Percentiles rank a stretch among this genome's conserved stretches.
phyloP scores from a whole-genome alignment of 768 basidiomycete genomes.

The Neoboletus brunneissimus region DNA sequence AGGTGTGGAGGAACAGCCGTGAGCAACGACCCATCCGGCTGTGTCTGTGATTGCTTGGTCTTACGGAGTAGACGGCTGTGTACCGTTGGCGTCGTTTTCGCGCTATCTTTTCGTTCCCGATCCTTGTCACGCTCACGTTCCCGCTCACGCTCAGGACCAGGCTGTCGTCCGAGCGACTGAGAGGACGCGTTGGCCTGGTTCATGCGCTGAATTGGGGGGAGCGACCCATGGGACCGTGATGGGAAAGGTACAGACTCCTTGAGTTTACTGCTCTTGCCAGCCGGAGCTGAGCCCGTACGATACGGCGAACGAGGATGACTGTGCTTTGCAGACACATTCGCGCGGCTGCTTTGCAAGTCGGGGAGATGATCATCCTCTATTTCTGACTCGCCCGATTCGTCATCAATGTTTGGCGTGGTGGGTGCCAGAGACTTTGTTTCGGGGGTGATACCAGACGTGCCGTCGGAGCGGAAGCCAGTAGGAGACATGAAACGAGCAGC shows the following conservation, averaged over 20 bases:
- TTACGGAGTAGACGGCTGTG: slow-evolving; percentile 58
- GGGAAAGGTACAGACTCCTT: slow-evolving; percentile 68
- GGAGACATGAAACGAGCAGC: slow-evolving; percentile 91
- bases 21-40: slow-evolving; percentile 42
- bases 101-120: slow-evolving; percentile 45
- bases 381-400: slow-evolving; percentile 72
- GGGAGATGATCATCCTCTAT: slow-evolving; percentile 55
- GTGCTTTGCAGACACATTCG: slow-evolving; percentile 44
- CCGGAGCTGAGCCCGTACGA: slow-evolving; percentile 45
- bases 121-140: slow-evolving; percentile 41
- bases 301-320: slow-evolving; percentile 80
- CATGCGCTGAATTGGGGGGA: slow-evolving; percentile 58
- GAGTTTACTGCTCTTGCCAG: slow-evolving; percentile 39
- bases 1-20: slow-evolving; percentile 69
- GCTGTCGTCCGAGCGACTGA: slow-evolving; percentile 73
- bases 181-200: slow-evolving; percentile 60
- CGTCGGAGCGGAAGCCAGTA: slow-evolving; percentile 43
- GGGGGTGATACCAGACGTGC: slow-evolving; percentile 39
- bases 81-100: slow-evolving; percentile 34
- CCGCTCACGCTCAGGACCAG: slow-evolving; percentile 44
- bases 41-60: slow-evolving; percentile 62
- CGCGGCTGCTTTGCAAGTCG: slow-evolving; percentile 19
- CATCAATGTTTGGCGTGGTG: slow-evolving; percentile 61
- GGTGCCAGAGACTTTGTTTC: slow-evolving; percentile 49
- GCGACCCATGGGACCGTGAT: slow-evolving; percentile 73